Base-by-base conservation (phyloP, 352 stramenopile genomes). In the Phytophthora vignae region DNA sequence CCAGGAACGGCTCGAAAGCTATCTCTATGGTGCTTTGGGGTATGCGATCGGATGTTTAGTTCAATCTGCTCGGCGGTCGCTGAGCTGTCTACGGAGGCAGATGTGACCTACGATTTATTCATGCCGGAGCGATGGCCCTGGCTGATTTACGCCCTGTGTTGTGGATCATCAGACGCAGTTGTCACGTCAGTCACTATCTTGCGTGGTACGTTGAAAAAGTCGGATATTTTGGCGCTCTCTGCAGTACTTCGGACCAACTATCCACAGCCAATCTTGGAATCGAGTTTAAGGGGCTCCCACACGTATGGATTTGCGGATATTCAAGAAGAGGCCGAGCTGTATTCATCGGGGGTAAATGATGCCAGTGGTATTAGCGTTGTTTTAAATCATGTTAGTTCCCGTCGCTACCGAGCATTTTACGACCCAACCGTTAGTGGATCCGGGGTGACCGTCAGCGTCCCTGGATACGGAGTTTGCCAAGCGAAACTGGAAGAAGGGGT, bases 391-490 rank as follows among this genome's bases (percentile, higher is more conserved):
- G 22, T 25, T 1, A 14, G 33, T 38, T 4, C 3, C 2, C 48
- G 17, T 42, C 44, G 29, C 27, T 64, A 10, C 40, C 58, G 58
- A 22, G 58, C 58, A 14, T 12, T 55, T 10, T 55, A 64, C 29
- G 25, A 55, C 8, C 33, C n/a, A 49, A 48, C 7, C 0, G 14
- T 21, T 5, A 48, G 4, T 15, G 6, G 19, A 25, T 48, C 36
- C 10, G 4, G 44, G 15, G 17, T 46, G 8, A 40, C 19, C 12
- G 4, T 64, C 9, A 44, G 46, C 15, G 42, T 64, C 15, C 58
- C 58, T 48, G 58, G 58, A 2, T 55, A 56, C 25, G 58, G 44
- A n/a, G 14, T 64, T 21, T 64, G 58, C 29, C 55, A 40, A 4
- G 15, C 19, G 44, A 42, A 56, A 11, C 42, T 60, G 38, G 19